These are phyloP conservation scores for Chrysopogon serrulatus DNA, from an alignment of 176 grass and related monocot species.

Conservation along the genomic window DNA sequence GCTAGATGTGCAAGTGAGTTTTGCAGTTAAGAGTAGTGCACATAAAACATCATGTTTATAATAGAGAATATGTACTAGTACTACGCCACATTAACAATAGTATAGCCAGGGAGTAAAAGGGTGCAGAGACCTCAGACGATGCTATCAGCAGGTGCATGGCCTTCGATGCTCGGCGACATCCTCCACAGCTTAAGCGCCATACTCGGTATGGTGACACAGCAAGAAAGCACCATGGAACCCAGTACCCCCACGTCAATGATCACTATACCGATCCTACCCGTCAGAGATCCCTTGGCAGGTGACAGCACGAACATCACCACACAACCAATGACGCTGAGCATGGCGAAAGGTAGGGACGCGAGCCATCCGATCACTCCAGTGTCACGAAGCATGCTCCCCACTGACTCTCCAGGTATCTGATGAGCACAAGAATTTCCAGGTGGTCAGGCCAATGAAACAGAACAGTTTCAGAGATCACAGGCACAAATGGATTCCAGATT, in stretches of 20 bases:
- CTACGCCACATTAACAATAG: background rate
- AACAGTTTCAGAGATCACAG: background rate
- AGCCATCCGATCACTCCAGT: background rate
- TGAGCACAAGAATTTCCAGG: background rate
- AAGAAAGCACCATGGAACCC: background rate
- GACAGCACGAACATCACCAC: background rate
- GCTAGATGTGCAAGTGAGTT: background rate
- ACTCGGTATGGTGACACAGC: background rate
- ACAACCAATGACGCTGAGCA: background rate
- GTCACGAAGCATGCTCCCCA: background rate
- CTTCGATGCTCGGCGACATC: background rate
- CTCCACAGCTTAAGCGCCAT: background rate
- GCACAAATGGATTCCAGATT: background rate
- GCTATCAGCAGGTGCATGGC: background rate
- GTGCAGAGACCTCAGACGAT: background rate
- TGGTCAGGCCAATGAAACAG: background rate
- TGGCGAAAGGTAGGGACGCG: background rate
- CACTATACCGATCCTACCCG: background rate
- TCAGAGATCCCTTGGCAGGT: background rate
- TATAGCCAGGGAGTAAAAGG: background rate
- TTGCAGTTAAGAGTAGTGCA: background rate
- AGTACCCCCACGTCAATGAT: background rate
- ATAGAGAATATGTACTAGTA: background rate
- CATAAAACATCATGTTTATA: background rate
- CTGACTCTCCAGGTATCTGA: background rate